phyloP scores from a whole-genome alignment of 2,329 filamentous ascomycete genomes.

The Amauroascus niger region DNA sequence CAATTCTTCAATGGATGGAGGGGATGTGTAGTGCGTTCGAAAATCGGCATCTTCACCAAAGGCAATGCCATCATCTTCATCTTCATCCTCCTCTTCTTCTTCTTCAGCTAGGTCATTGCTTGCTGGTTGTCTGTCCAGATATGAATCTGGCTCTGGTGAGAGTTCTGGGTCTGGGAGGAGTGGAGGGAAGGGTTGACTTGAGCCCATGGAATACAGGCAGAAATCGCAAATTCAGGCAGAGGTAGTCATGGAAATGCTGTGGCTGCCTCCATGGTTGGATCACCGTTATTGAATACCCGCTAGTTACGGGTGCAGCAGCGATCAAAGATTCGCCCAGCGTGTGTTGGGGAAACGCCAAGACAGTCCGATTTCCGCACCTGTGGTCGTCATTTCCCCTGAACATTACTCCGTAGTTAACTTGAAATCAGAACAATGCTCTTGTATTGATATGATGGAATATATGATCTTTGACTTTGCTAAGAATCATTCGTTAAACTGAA shows the following conservation, averaged over 20 bases:
- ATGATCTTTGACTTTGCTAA: too few species aligned
- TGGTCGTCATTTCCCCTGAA: too few species aligned
- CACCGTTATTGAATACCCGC: background rate
- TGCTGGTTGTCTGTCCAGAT: background rate
- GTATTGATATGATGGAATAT: too few species aligned
- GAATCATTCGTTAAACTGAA: too few species aligned
- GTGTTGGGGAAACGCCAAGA: background rate
- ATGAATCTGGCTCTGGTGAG: background rate
- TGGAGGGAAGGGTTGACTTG: conserved; percentile 15
- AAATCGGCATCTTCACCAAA: conserved; percentile 35
- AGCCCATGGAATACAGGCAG: background rate
- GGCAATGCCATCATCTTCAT: conserved; percentile 21
- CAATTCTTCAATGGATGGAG: conserved; percentile 1
- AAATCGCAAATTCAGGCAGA: background rate
- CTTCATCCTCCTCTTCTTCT: conserved; percentile 20
- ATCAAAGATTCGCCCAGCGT: background rate
- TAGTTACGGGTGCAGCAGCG: background rate
- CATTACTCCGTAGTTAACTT: too few species aligned
- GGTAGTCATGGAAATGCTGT: background rate
- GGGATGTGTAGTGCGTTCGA: conserved; percentile 33
- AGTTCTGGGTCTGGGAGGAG: conserved; percentile 11
- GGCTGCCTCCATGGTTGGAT: background rate
- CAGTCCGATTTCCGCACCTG: background rate
- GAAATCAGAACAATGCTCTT: too few species aligned
- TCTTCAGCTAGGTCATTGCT: conserved; percentile 4